phyloP scores from a whole-genome alignment of 1,139 yeast species.

The Zhuliangozyma parablackwelliae region DNA sequence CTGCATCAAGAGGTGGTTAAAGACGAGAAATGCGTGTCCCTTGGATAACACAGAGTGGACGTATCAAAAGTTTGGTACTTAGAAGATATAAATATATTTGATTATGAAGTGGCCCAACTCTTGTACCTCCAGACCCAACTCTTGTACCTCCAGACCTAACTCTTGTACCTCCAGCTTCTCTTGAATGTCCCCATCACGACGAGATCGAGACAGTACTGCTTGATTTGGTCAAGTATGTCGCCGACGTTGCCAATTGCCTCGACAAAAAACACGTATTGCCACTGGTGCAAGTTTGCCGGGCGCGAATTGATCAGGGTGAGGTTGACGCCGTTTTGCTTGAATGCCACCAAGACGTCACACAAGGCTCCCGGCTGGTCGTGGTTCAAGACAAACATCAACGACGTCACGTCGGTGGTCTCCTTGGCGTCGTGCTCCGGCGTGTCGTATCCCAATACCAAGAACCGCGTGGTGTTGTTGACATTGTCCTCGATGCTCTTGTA shows the following conservation, averaged over 20 bases:
- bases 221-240: constrained; percentile 18
- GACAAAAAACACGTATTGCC: constrained; percentile 84
- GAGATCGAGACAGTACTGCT: constrained; percentile 24
- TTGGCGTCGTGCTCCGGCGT: constrained; percentile 7
- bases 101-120: too few species aligned
- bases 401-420: constrained; percentile 29
- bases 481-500: constrained; percentile 62
- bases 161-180: constrained; percentile 25
- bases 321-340: constrained; percentile 57
- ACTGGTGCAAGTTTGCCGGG: constrained; percentile 58
- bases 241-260: constrained; percentile 46
- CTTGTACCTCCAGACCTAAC: neutral
- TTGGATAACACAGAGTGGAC: constrained; percentile 94
- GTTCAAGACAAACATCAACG: constrained; percentile 63
- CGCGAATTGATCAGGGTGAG: constrained; percentile 71
- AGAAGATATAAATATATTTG: constrained; percentile 1
- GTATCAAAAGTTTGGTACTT: constrained; percentile 70
- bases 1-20: constrained; percentile 94
- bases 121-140: neutral
- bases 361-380: constrained; percentile 74
- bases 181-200: constrained; percentile 37
- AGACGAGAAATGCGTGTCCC: constrained; percentile 97
- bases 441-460: constrained; percentile 55
- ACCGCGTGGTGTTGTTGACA: constrained; percentile 76
- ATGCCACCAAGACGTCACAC: constrained; percentile 58